Percentiles rank a stretch among this genome's conserved stretches.
Evolutionary conservation across 108 stramenopile species (phyloP).

Genomic region (Fragilaria crotonensis): DNA sequence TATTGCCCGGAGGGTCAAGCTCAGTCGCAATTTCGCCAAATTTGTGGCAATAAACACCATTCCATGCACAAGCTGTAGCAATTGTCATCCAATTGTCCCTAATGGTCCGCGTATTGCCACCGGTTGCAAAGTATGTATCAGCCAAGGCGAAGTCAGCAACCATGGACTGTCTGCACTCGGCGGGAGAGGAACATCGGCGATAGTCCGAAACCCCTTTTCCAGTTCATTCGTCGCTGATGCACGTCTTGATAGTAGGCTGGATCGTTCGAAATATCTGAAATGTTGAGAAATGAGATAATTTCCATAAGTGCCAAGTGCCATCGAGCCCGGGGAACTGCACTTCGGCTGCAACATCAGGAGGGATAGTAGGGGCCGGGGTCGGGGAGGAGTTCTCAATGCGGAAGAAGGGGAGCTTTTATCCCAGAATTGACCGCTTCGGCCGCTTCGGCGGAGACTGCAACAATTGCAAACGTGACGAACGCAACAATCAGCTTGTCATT

Average conservation of each 20-base stretch:
- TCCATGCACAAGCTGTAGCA: conserved; percentile 16
- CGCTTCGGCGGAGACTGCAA: background rate
- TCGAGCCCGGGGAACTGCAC: too few species aligned
- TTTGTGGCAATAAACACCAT: conserved; percentile 8
- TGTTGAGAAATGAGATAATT: too few species aligned
- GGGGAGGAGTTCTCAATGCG: too few species aligned
- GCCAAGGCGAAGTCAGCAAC: conserved; percentile 32
- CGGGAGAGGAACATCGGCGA: conserved; percentile 1
- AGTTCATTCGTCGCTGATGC: too few species aligned
- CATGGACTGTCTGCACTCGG: background rate
- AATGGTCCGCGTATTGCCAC: conserved; percentile 18
- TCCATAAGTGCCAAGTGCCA: too few species aligned
- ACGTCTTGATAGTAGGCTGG: too few species aligned
- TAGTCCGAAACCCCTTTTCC: conserved; percentile 7
- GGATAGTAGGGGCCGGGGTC: background rate
- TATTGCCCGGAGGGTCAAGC: conserved; percentile 5
- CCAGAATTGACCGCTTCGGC: too few species aligned
- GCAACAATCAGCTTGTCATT: background rate
- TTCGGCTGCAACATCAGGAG: too few species aligned
- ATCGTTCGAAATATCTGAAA: too few species aligned
- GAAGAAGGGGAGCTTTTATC: too few species aligned
- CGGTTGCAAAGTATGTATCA: conserved; percentile 38
- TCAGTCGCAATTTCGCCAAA: background rate
- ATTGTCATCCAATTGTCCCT: conserved; percentile 10
- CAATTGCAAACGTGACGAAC: background rate